Percentiles rank a stretch among this genome's conserved stretches.
Conservation (phyloP, 2,329 filamentous ascomycete genomes). For the Calonectria honghensis region DNA sequence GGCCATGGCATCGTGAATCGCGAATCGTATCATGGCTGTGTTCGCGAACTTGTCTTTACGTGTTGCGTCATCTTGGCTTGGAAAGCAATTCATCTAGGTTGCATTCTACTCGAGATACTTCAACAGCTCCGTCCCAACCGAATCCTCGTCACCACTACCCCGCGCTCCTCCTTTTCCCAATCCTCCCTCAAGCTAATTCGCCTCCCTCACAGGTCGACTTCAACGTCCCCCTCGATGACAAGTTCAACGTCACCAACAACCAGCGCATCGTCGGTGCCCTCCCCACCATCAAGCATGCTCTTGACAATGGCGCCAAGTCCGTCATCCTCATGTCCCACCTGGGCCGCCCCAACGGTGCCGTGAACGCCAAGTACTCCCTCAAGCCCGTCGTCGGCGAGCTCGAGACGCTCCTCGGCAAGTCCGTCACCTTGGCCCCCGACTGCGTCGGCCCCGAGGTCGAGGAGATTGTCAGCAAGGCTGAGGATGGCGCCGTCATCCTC, state of each 20-base stretch:
- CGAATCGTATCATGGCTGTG: neutral
- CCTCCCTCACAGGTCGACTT: conserved; percentile 87
- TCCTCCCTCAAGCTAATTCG: conserved; percentile 42
- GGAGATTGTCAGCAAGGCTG: conserved; percentile 89
- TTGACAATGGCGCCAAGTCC: conserved; percentile 92
- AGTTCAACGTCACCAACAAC: conserved; percentile 97
- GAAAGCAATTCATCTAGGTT: conserved; percentile 30
- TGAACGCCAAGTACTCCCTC: conserved; percentile 94
- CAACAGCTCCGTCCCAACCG: conserved; percentile 6
- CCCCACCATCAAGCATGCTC: conserved; percentile 95
- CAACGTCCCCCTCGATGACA: conserved; percentile 96
- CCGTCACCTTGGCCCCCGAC: conserved; percentile 91
- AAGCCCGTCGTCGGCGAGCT: conserved; percentile 93
- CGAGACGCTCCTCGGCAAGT: conserved; percentile 90
- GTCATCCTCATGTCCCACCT: conserved; percentile 99
- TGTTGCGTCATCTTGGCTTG: conserved; percentile 17
- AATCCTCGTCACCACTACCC: conserved; percentile 10
- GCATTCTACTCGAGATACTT: neutral
- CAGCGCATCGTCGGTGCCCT: conserved; percentile 98
- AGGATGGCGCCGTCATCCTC: conserved; percentile 88
- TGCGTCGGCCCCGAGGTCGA: conserved; percentile 93
- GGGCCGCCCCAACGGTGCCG: conserved; percentile 93
- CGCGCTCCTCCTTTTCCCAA: neutral
- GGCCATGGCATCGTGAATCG: conserved; percentile 30
- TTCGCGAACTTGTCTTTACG: neutral